These are phyloP conservation scores for Plantago coronopus DNA, from an alignment of 305 asterid genomes.

Conservation along the genomic window DNA sequence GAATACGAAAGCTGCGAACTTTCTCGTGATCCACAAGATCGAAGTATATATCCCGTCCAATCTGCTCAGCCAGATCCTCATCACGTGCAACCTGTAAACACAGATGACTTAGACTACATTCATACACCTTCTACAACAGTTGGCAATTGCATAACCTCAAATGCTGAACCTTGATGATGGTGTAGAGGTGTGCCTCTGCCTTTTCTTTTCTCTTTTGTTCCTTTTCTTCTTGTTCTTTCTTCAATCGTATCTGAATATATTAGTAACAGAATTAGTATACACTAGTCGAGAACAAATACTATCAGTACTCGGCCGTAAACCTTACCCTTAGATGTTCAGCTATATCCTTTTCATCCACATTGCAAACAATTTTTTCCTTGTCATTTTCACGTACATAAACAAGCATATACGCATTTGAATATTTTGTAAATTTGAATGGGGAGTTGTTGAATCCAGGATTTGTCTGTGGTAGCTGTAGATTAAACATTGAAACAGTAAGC, in stretches of 20 bases:
- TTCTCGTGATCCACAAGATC: conserved; percentile 88
- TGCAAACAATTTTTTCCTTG: conserved; percentile 51
- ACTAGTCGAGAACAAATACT: conserved; percentile 13
- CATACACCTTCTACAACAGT: conserved; percentile 8
- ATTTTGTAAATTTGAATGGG: conserved; percentile 50
- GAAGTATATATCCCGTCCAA: conserved; percentile 68
- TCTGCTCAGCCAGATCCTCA: conserved; percentile 61
- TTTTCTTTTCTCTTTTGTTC: conserved; percentile 74
- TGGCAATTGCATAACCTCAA: conserved; percentile 16
- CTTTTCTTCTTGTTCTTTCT: conserved; percentile 81
- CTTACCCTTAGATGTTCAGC: conserved; percentile 65
- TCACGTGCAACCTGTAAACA: conserved; percentile 70
- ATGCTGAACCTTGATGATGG: conserved; percentile 64
- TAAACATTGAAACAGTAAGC: conserved; percentile 16
- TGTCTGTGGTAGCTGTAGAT: conserved; percentile 44
- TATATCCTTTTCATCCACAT: conserved; percentile 61
- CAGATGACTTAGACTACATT: conserved; percentile 1
- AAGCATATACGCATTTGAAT: conserved; percentile 64
- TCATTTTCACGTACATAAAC: conserved; percentile 69
- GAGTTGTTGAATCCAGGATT: conserved; percentile 53
- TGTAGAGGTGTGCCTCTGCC: conserved; percentile 84
- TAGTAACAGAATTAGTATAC: conserved; percentile 15
- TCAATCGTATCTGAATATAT: conserved; percentile 57
- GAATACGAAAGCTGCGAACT: conserved; percentile 70
- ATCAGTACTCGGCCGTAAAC: not conserved